Evolutionary conservation across 768 basidiomycete genomes (phyloP).

Genomic region (Strobilomyces echinocephalus): DNA sequence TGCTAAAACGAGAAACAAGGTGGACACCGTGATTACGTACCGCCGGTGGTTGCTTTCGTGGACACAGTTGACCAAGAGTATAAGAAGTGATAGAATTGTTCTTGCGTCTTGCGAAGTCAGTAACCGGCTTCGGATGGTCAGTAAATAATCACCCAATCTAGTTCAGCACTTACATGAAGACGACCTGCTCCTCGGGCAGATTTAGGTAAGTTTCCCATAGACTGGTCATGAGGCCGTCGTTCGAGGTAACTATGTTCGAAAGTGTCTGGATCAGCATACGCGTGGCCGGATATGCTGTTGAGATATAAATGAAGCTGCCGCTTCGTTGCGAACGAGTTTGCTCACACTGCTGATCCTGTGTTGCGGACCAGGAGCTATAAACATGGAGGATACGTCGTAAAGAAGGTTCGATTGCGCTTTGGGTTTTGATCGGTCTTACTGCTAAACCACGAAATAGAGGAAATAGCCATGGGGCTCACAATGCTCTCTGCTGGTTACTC

Average conservation of each 20-base stretch:
- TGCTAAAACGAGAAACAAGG: constrained; percentile 6
- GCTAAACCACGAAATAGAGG: not conserved
- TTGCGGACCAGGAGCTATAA: constrained; percentile 72
- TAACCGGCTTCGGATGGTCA: constrained; percentile 40
- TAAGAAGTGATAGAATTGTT: constrained; percentile 56
- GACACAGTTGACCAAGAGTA: constrained; percentile 70
- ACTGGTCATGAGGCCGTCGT: constrained; percentile 49
- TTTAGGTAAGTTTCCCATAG: constrained; percentile 64
- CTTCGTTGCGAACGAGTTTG: constrained; percentile 6
- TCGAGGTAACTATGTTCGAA: constrained; percentile 79
- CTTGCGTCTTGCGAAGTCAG: constrained; percentile 62
- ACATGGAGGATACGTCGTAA: constrained; percentile 65
- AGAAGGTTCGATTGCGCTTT: constrained; percentile 65
- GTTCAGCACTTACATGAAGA: constrained; percentile 60
- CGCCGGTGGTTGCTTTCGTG: constrained; percentile 50
- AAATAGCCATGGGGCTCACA: constrained; percentile 45
- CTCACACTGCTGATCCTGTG: constrained; percentile 58
- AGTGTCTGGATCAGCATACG: constrained; percentile 72
- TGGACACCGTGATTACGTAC: constrained; percentile 38
- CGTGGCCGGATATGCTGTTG: constrained; percentile 55
- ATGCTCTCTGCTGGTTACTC: constrained; percentile 65
- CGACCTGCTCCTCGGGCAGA: constrained; percentile 65
- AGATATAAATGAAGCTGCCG: not conserved
- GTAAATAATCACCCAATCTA: not conserved
- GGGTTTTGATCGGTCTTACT: constrained; percentile 1